A percentile compares a stretch with the other conserved stretches of the same genome.
phyloP scores from a whole-genome alignment of 2,329 filamentous ascomycete species.

The Aaosphaeria arxii region DNA sequence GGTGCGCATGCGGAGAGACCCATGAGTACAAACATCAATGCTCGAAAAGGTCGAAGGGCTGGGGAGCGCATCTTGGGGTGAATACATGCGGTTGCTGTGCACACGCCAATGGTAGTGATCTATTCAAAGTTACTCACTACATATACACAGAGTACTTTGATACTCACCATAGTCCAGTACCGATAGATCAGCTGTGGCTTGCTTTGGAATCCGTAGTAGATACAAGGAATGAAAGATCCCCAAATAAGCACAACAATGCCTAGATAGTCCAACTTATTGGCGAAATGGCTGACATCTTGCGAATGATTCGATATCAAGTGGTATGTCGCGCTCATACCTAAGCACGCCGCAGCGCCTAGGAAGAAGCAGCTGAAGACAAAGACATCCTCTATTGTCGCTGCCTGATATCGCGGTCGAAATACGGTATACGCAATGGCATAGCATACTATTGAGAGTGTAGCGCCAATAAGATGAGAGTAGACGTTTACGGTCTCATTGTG shows the following conservation, averaged over 20 bases:
- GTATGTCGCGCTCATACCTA: slow-evolving; percentile 62
- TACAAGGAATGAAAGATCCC: slow-evolving; percentile 82
- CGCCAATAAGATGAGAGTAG: slow-evolving; percentile 61
- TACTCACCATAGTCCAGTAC: slow-evolving; percentile 70
- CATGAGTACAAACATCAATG: slow-evolving; percentile 84
- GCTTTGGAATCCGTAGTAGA: slow-evolving; percentile 62
- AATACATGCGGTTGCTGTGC: slow-evolving; percentile 73
- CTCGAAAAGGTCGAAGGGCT: slow-evolving; percentile 77
- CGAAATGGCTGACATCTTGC: slow-evolving; percentile 70
- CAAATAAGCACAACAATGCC: slow-evolving; percentile 91
- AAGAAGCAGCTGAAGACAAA: slow-evolving; percentile 39
- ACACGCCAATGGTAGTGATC: slow-evolving; percentile 76
- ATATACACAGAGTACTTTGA: neutral
- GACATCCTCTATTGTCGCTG: slow-evolving; percentile 34
- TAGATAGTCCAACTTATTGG: slow-evolving; percentile 91
- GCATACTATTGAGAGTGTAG: slow-evolving; percentile 18
- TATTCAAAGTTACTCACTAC: slow-evolving; percentile 32
- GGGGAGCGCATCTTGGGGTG: slow-evolving; percentile 82
- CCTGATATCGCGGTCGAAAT: slow-evolving; percentile 29
- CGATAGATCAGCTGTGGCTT: slow-evolving; percentile 60
- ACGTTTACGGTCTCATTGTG: slow-evolving; percentile 73
- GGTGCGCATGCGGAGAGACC: slow-evolving; percentile 82
- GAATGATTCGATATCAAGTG: slow-evolving; percentile 87
- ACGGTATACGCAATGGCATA: slow-evolving; percentile 18
- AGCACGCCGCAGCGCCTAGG: slow-evolving; percentile 40